Base-by-base conservation (phyloP, 2,329 filamentous ascomycete species). In the Aspergillus eucalypticola region DNA sequence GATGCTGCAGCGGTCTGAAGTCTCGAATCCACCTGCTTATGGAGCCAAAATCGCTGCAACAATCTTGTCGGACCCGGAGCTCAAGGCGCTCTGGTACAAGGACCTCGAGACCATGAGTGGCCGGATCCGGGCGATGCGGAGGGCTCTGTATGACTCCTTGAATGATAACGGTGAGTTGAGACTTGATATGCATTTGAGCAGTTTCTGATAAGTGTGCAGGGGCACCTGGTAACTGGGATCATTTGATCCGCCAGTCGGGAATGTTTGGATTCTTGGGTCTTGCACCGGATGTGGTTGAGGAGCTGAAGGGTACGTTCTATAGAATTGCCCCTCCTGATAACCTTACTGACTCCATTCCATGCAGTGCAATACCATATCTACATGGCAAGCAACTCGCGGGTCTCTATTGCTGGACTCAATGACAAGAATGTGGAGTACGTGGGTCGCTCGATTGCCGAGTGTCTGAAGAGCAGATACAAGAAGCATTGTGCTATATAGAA, bases 371-470 rank as follows among this genome's bases (percentile, higher is more conserved):
- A 77, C 60, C 78, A 81, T 60, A 72, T 81, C 21, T 81, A 81
- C 58, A 79, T 81, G 78, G 73, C 73, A 5, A 96, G 95, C 83
- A 97, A 97, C 72, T 94, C 94, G 19, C 88, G 94, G 29, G 96
- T 97, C 75, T 95, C 90, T 74, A 97, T 97, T 90, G 94, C 93
- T 6, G 94, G 94, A 5, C 79, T 97, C 67, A 97, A 97, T 76
- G 46, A 62, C n/a, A 59, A 48, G 2, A 71, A 71, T 89, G 67
- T 72, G 23, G 65, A 68, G 27, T 72, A 72, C 44, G 69, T 72
- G n/a, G 70, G 66, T 21, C 46, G 49, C 15, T 69, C 68, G 2
- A 71, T 72, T 54, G 59, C 65, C 1, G 62, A 69, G 25, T 42
- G 52, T 49, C n/a, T 49, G 44, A 49, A n/a, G 44, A 5, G 44